A percentile compares a stretch with the other conserved stretches of the same genome.
These are phyloP conservation scores for Elaeis guineensis DNA, from an alignment of 176 grass and related monocot species.

Conservation along the genomic window DNA sequence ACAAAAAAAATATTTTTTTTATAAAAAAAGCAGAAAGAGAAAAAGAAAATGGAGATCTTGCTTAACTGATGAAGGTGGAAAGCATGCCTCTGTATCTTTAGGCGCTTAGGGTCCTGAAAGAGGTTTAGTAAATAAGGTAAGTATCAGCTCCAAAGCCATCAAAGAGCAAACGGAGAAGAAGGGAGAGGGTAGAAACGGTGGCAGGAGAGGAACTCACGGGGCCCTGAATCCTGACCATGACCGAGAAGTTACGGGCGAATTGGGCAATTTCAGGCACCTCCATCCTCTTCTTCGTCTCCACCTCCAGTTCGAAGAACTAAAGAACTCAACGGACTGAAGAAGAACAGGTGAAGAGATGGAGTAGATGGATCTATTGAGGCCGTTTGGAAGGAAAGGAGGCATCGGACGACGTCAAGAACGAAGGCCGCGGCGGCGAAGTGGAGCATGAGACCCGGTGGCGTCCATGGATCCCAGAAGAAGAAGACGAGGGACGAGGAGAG, in stretches of 20 bases:
- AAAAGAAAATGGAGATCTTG: background rate
- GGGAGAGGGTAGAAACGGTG: background rate
- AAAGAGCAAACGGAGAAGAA: background rate
- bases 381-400: too few relatives aligned
- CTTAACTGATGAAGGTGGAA: conserved; percentile 80
- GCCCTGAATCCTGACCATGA: conserved; percentile 55
- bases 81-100: conserved; percentile 86
- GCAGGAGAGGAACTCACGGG: conserved; percentile 49
- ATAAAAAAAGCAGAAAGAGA: background rate
- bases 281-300: conserved; percentile 22
- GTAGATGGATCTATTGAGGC: too few relatives aligned
- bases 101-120: conserved; percentile 74
- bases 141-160: too few relatives aligned
- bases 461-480: too few relatives aligned
- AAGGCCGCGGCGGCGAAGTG: too few relatives aligned
- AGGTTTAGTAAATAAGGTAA: background rate
- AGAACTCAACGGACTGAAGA: too few relatives aligned
- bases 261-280: conserved; percentile 40
- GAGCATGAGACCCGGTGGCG: too few relatives aligned
- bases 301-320: too few relatives aligned
- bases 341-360: too few relatives aligned
- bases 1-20: background rate
- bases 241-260: conserved; percentile 55
- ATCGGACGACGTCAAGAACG: too few relatives aligned
- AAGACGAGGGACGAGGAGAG: too few relatives aligned